Evolutionary conservation across 2,329 filamentous ascomycete genomes (phyloP).

Genomic region (Ascocoryne sarcoides): DNA sequence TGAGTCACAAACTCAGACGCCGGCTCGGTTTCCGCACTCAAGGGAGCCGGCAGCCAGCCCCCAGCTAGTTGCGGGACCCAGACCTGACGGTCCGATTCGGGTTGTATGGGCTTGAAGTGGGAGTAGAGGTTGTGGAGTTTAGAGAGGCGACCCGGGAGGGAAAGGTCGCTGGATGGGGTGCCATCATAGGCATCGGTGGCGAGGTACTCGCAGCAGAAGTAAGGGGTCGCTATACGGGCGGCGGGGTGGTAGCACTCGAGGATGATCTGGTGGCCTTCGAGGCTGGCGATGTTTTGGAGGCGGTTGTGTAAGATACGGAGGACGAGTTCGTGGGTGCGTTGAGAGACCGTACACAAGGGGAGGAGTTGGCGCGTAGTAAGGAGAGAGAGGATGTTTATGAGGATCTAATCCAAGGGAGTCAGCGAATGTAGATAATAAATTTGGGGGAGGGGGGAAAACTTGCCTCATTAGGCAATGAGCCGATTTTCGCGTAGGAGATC

Average conservation of each 20-base stretch:
- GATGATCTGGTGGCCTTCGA: slow-evolving; percentile 41
- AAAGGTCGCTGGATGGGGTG: neutral
- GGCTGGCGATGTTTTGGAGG: slow-evolving; percentile 46
- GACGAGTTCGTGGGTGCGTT: slow-evolving; percentile 53
- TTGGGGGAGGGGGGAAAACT: neutral
- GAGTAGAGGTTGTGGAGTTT: slow-evolving; percentile 13
- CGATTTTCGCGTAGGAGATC: neutral
- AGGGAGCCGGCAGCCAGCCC: slow-evolving; percentile 14
- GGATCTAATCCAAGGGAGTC: slow-evolving; percentile 35
- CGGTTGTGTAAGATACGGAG: slow-evolving; percentile 56
- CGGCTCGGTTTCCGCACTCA: slow-evolving; percentile 19
- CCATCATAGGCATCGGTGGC: slow-evolving; percentile 35
- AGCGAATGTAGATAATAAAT: neutral
- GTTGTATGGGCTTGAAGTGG: slow-evolving; percentile 14
- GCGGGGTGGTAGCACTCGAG: slow-evolving; percentile 72
- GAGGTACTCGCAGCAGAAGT: slow-evolving; percentile 60
- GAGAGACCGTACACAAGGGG: slow-evolving; percentile 47
- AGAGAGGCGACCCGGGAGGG: slow-evolving; percentile 1
- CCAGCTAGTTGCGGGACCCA: slow-evolving; percentile 27
- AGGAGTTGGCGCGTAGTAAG: slow-evolving; percentile 44
- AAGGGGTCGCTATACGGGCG: slow-evolving; percentile 58
- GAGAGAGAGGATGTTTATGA: slow-evolving; percentile 39
- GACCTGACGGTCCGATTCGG: slow-evolving; percentile 10
- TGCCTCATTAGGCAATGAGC: neutral
- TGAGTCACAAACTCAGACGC: slow-evolving; percentile 41